These are phyloP conservation scores for Carex parvula DNA, from an alignment of 176 grass and related monocot species.

Conservation along the genomic window DNA sequence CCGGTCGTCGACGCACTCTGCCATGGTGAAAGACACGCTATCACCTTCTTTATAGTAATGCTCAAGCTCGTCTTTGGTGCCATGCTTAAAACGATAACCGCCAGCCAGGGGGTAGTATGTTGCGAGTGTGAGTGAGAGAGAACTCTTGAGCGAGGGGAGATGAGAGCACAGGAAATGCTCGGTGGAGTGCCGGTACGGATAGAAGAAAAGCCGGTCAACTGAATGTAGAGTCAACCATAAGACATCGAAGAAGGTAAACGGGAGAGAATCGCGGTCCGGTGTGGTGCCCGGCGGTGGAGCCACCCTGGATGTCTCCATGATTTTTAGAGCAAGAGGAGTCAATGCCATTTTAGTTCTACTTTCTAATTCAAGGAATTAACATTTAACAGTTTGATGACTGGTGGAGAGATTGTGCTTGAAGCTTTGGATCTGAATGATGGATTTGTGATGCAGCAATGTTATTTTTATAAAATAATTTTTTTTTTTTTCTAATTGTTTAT, in stretches of 20 bases:
- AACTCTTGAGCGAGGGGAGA: constrained; percentile 10
- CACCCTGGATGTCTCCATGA: neutral
- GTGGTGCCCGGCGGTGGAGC: constrained; percentile 16
- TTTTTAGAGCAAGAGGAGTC: neutral
- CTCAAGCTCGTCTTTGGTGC: constrained; percentile 8
- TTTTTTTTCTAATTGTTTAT: no score
- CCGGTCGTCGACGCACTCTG: neutral
- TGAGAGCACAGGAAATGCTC: neutral
- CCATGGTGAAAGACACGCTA: neutral
- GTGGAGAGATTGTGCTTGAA: neutral
- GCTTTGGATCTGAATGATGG: neutral
- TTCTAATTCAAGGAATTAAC: no score
- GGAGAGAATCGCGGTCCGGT: neutral
- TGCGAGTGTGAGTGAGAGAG: constrained; percentile 24
- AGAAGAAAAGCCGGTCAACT: constrained; percentile 32
- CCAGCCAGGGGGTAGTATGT: constrained; percentile 28
- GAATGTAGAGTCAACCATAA: neutral
- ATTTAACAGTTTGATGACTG: no score
- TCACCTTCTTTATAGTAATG: constrained; percentile 16
- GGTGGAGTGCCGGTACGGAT: neutral
- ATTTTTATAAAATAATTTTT: neutral
- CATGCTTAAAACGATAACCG: neutral
- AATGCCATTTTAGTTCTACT: neutral
- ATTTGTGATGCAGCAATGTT: neutral
- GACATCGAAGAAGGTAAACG: constrained; percentile 25